Conservation (phyloP, 345 rosid species). For the Geranium rotundifolium region DNA sequence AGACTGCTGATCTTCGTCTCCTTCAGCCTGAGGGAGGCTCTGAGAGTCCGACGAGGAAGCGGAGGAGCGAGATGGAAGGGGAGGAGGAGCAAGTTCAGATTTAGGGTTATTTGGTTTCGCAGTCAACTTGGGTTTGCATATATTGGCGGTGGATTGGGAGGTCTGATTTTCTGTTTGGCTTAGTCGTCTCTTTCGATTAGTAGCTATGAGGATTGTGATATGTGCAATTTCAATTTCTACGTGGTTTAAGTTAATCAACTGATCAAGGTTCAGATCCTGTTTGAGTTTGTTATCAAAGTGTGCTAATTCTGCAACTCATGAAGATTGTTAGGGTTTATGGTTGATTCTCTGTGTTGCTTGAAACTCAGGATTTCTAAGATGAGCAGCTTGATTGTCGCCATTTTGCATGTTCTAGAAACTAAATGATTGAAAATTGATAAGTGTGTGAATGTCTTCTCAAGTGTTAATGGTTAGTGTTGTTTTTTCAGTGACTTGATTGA, state of each 20-base stretch:
- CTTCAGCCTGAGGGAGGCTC: no score
- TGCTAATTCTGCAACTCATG: no score
- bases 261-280: background rate
- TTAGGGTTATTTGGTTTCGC: background rate
- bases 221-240: background rate
- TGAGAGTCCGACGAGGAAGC: no score
- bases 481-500: conserved; percentile 1
- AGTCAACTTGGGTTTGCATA: background rate
- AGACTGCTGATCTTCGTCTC: no score
- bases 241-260: no score
- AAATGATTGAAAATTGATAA: no score
- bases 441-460: no score
- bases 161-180: background rate
- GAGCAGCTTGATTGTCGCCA: background rate
- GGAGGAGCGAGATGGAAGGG: no score
- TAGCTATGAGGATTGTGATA: background rate
- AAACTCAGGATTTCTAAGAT: background rate
- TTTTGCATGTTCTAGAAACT: background rate
- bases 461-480: background rate
- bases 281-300: background rate
- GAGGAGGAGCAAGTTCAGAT: background rate
- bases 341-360: background rate
- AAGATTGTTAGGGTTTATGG: no score
- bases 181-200: background rate
- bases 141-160: background rate